These are phyloP conservation scores for Coemansia sp. DNA, from an alignment of 192 early-diverging fungal species.

Conservation along the genomic window DNA sequence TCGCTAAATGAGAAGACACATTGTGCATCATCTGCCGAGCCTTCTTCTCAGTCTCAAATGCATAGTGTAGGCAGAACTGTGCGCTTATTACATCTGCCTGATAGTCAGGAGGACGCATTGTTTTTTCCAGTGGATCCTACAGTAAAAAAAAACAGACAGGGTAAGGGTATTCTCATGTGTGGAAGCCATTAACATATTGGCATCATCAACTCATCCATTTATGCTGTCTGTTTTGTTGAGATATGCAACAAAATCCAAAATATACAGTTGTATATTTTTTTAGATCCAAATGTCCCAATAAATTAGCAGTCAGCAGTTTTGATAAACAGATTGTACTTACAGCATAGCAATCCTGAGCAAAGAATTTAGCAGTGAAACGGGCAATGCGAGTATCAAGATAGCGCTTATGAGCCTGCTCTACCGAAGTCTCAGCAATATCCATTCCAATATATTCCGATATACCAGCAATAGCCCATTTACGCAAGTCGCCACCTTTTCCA, in stretches of 20 bases:
- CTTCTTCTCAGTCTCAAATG: conserved; percentile 82
- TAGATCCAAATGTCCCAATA: not conserved
- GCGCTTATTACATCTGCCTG: conserved; percentile 85
- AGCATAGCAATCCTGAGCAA: conserved; percentile 84
- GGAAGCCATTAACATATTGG: too few relatives aligned
- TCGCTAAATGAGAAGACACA: conserved; percentile 64
- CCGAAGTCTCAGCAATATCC: conserved; percentile 87
- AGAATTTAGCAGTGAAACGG: conserved; percentile 73
- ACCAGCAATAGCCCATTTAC: conserved; percentile 71
- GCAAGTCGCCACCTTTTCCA: conserved; percentile 92
- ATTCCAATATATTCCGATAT: conserved; percentile 78
- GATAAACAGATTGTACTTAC: conserved; percentile 13
- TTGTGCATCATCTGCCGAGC: conserved; percentile 81
- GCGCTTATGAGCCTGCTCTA: conserved; percentile 75
- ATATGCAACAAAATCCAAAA: not conserved
- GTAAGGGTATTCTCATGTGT: too few relatives aligned
- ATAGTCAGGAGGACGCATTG: conserved; percentile 52
- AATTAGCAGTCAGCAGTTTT: not conserved
- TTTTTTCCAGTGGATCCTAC: conserved; percentile 60
- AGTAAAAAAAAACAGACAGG: not conserved
- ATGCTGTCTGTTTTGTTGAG: too few relatives aligned
- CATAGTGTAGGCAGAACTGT: conserved; percentile 98
- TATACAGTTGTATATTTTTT: not conserved
- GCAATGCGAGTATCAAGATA: conserved; percentile 58
- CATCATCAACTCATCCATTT: too few relatives aligned